Base-by-base conservation (phyloP, 352 stramenopile genomes). In the Pythium brassicae region DNA sequence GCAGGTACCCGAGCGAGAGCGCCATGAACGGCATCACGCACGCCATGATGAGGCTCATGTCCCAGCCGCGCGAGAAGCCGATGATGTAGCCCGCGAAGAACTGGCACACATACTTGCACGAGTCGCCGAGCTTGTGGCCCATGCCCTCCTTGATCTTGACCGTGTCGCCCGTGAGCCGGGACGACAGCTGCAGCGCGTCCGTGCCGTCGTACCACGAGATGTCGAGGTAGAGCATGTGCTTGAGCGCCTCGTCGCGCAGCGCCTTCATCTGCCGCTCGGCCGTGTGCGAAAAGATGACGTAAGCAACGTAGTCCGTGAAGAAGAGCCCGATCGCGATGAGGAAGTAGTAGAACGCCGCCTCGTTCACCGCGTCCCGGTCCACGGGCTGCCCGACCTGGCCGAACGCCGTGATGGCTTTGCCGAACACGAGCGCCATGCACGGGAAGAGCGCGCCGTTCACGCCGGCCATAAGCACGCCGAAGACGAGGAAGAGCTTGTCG, bases 91-190 rank as follows among this genome's bases (percentile, higher is more conserved):
- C 68, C 0, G 23, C 23, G 4, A 61, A 45, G 57, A 62, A 86
- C 35, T 61, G 59, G 26, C 78, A 45, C 17, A 45, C 39, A 8
- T 45, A 45, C n/a, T 45, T 45, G 39, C 39, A 46, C 23, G 62
- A 55, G 29, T 86, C 72, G 20, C 74, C 72, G 6, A 86, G 65
- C 58, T 83, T 83, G 15, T 69, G 57, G 26, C 71, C 74, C 71
- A 83, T 83, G 47, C 71, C 74, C 19, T 81, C 66, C 44, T 78
- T 78, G 59, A 83, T 83, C 60, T 79, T 83, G 55, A 78, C 58
- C 2, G 73, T 83, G 37, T 83, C 73, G 19, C 71, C 72, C 17
- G 69, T 72, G 8, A 84, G 46, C 0, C 74, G 74, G 22, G 43
- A 69, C 22, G 72, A 76, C 8, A 85, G 58, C 50, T 83, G 72